phyloP scores from a whole-genome alignment of 179 eudicot species.

The Beta corolliflora region DNA sequence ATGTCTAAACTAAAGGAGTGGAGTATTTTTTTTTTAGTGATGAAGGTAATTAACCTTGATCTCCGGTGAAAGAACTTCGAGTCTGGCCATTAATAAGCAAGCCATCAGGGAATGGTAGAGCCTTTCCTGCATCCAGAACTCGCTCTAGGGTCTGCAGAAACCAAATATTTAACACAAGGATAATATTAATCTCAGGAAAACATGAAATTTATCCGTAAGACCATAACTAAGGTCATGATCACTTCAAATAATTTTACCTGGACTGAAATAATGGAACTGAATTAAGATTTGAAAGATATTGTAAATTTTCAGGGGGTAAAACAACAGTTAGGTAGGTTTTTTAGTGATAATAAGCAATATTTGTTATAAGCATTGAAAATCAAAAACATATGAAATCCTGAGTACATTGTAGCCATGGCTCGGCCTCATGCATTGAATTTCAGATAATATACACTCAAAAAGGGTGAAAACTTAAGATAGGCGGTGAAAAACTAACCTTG shows the following conservation, averaged over 20 bases:
- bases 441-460: not conserved
- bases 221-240: no score
- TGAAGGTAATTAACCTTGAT: constrained; percentile 54
- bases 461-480: no score
- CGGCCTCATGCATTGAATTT: not conserved
- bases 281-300: not conserved
- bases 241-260: no score
- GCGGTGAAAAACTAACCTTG: constrained; percentile 48
- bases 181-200: not conserved
- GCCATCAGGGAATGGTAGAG: constrained; percentile 71
- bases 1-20: not conserved
- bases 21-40: not conserved
- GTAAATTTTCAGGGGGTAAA: not conserved
- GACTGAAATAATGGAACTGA: not conserved
- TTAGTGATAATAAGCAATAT: not conserved
- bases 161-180: constrained; percentile 4
- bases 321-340: not conserved
- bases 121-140: constrained; percentile 65
- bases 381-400: not conserved
- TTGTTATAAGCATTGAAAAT: not conserved
- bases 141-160: constrained; percentile 54
- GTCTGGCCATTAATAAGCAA: constrained; percentile 75
- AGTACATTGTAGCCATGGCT: not conserved
- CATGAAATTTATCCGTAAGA: no score
- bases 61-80: constrained; percentile 56